Conservation (phyloP, 2,329 filamentous ascomycete genomes). For the Trichoderma sp. region DNA sequence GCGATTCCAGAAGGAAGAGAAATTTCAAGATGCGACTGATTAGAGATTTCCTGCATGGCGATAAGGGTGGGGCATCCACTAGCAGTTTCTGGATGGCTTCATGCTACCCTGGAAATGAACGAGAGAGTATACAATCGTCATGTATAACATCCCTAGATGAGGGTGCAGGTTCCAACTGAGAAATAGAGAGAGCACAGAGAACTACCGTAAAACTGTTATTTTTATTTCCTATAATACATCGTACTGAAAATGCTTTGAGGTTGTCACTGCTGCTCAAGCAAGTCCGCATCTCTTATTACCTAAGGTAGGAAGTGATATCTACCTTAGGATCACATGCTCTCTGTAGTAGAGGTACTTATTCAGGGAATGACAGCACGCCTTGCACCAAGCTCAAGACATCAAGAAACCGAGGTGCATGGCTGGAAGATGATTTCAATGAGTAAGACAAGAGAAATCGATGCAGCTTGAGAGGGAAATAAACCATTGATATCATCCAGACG, state of each 20-base stretch:
- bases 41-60: conserved; percentile 24
- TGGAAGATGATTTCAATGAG: neutral
- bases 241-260: too few relatives aligned
- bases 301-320: too few relatives aligned
- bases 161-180: neutral
- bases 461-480: neutral
- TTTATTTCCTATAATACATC: too few relatives aligned
- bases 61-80: conserved; percentile 13
- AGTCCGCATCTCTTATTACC: too few relatives aligned
- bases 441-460: neutral
- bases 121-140: too few relatives aligned
- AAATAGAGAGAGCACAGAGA: neutral
- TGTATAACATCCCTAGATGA: neutral
- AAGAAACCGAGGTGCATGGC: too few relatives aligned
- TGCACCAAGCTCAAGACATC: neutral
- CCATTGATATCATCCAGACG: conserved; percentile 10
- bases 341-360: too few relatives aligned
- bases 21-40: conserved; percentile 9
- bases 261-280: too few relatives aligned
- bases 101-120: neutral
- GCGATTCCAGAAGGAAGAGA: neutral
- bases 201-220: too few relatives aligned
- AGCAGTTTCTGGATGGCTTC: neutral
- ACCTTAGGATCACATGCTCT: too few relatives aligned
- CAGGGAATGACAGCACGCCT: neutral